phyloP scores from a whole-genome alignment of 2,329 filamentous ascomycete species.

The Botryosphaeria agaves region DNA sequence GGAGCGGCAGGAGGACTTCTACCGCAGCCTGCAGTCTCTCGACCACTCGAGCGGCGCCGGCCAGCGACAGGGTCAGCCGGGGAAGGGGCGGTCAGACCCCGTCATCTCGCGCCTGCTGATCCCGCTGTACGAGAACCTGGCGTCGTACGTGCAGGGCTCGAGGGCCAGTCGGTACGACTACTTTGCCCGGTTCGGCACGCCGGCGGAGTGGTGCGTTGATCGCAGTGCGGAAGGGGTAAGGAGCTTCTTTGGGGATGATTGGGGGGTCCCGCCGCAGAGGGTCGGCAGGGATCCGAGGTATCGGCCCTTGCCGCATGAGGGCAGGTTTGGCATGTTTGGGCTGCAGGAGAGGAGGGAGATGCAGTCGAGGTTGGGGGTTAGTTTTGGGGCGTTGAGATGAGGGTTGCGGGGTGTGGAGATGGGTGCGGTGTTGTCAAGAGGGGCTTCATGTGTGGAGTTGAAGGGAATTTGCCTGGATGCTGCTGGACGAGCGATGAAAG shows the following conservation, averaged over 20 bases:
- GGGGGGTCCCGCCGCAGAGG: slow-evolving; percentile 17
- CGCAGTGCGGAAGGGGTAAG: slow-evolving; percentile 16
- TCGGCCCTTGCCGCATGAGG: slow-evolving; percentile 7
- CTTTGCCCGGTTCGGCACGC: slow-evolving; percentile 21
- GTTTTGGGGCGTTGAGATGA: slow-evolving; percentile 3
- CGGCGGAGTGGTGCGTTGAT: slow-evolving; percentile 22
- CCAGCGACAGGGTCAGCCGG: too few relatives aligned
- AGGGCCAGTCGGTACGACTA: slow-evolving; percentile 16
- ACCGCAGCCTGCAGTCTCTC: slow-evolving; percentile 5
- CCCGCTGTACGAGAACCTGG: slow-evolving; percentile 23
- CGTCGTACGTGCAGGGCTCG: slow-evolving; percentile 20
- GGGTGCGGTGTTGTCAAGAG: too few relatives aligned
- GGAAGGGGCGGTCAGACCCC: too few relatives aligned
- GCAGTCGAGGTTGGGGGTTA: not conserved
- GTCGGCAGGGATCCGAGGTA: slow-evolving; percentile 19
- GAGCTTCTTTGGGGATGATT: slow-evolving; percentile 23
- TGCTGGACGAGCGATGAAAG: too few relatives aligned
- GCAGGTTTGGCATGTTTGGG: too few relatives aligned
- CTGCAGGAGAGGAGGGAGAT: too few relatives aligned
- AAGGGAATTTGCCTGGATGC: too few relatives aligned
- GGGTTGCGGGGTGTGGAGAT: slow-evolving; percentile 6
- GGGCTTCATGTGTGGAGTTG: too few relatives aligned
- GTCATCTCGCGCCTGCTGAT: slow-evolving; percentile 20
- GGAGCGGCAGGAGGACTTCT: slow-evolving; percentile 14
- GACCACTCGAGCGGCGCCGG: too few relatives aligned